Conservation (phyloP, 2,329 filamentous ascomycete genomes). For the Lizonia empirigonia region DNA sequence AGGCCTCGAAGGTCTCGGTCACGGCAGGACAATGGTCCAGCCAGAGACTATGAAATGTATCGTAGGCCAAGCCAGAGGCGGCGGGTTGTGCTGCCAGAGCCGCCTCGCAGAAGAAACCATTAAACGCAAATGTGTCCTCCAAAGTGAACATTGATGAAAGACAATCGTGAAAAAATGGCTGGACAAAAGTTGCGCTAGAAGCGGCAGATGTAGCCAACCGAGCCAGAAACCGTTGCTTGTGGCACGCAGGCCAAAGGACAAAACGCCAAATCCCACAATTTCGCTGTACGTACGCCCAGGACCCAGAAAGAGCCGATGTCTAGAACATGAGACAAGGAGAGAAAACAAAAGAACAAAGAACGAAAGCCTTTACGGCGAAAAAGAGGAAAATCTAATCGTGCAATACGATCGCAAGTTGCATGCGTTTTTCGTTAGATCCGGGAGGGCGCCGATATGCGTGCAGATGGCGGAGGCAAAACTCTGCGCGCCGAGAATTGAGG, state of each 20-base stretch:
- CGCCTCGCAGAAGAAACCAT: constrained; percentile 38
- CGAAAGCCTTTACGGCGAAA: constrained; percentile 10
- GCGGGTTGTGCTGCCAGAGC: constrained; percentile 24
- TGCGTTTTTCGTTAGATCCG: constrained; percentile 47
- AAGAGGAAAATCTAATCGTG: constrained; percentile 48
- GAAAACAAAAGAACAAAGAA: constrained; percentile 25
- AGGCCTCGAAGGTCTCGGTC: constrained; percentile 17
- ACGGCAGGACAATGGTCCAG: neutral
- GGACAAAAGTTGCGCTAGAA: constrained; percentile 14
- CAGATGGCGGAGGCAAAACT: constrained; percentile 44
- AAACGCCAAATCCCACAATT: constrained; percentile 44
- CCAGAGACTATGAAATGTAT: constrained; percentile 5
- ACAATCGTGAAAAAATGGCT: constrained; percentile 36
- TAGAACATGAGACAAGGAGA: constrained; percentile 40
- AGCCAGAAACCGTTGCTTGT: constrained; percentile 28
- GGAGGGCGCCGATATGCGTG: constrained; percentile 43
- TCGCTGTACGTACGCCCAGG: constrained; percentile 41
- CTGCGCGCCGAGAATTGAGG: constrained; percentile 24
- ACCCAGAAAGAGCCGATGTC: constrained; percentile 39
- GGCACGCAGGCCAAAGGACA: constrained; percentile 28
- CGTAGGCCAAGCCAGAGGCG: constrained; percentile 23
- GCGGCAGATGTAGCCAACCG: constrained; percentile 22
- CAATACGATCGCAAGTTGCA: constrained; percentile 44
- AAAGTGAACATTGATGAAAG: constrained; percentile 30
- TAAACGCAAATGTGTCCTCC: constrained; percentile 34